phyloP scores from a whole-genome alignment of 306 rosid genomes.

The Casuarina cunninghamiana region DNA sequence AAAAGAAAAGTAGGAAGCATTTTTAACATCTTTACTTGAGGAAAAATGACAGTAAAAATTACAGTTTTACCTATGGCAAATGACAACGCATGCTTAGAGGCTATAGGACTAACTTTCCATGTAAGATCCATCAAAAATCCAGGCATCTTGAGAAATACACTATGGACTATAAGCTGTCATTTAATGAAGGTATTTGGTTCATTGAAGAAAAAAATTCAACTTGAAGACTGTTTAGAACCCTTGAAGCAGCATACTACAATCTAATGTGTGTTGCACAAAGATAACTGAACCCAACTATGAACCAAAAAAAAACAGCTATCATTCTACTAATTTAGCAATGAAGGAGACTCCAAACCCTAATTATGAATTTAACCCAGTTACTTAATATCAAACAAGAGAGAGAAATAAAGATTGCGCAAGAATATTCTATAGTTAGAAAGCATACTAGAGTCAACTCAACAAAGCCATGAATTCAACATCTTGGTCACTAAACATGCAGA shows the following conservation, averaged over 20 bases:
- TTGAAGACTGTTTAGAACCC: not conserved
- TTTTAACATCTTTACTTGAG: not conserved
- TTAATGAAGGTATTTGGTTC: not conserved
- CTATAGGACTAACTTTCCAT: not conserved
- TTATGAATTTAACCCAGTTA: not conserved
- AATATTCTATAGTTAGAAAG: too few species aligned
- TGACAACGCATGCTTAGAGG: not conserved
- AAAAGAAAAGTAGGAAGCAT: not conserved
- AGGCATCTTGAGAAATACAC: not conserved
- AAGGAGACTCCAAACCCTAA: not conserved
- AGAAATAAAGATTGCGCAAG: not conserved
- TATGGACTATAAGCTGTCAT: not conserved
- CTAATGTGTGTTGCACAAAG: not conserved
- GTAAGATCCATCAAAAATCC: not conserved
- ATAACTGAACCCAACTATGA: not conserved
- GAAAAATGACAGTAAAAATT: not conserved
- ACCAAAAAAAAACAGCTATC: not conserved
- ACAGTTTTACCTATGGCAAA: not conserved
- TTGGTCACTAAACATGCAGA: not conserved
- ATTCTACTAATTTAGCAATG: not conserved
- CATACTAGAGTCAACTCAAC: not conserved
- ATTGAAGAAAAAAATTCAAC: not conserved
- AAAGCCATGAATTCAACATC: not conserved
- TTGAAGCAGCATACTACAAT: not conserved
- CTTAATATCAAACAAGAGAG: not conserved